phyloP scores from a whole-genome alignment of 2,329 filamentous ascomycete genomes.

The Cyclaneusma minus region DNA sequence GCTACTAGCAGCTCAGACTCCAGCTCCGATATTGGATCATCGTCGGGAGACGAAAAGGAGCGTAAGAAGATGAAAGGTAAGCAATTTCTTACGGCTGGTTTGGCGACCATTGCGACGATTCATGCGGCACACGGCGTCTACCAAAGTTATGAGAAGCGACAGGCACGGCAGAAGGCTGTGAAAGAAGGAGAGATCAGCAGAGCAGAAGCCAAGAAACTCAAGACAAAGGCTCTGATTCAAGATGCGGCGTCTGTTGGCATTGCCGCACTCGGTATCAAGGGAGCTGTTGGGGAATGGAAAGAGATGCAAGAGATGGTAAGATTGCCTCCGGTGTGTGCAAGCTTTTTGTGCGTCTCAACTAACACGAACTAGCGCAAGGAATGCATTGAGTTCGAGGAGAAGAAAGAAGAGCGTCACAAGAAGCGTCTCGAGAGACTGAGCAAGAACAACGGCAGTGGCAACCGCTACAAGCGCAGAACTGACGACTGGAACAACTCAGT shows the following conservation, averaged over 20 bases:
- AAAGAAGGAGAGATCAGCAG: constrained; percentile 45
- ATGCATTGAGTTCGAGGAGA: constrained; percentile 35
- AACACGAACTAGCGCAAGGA: constrained; percentile 35
- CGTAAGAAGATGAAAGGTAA: constrained; percentile 51
- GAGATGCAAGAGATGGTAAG: constrained; percentile 39
- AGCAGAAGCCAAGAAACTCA: constrained; percentile 45
- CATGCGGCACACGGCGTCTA: constrained; percentile 53
- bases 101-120: constrained; percentile 53
- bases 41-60: constrained; percentile 45
- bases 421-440: constrained; percentile 28
- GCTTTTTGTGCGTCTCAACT: neutral
- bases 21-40: constrained; percentile 36
- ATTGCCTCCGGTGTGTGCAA: no score
- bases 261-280: constrained; percentile 51
- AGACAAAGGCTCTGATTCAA: constrained; percentile 45
- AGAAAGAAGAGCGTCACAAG: constrained; percentile 26
- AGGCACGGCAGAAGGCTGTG: constrained; percentile 42
- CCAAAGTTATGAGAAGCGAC: constrained; percentile 45
- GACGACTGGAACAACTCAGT: constrained; percentile 20
- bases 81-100: constrained; percentile 47
- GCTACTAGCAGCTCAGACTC: constrained; percentile 21
- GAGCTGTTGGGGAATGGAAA: constrained; percentile 47
- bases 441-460: constrained; percentile 18
- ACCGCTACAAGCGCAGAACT: constrained; percentile 8
- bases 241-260: constrained; percentile 52